Evolutionary conservation across 768 basidiomycete genomes (phyloP), one percentile per base, ranked within the genome.

Genomic region (Russula ochroleuca): DNA sequence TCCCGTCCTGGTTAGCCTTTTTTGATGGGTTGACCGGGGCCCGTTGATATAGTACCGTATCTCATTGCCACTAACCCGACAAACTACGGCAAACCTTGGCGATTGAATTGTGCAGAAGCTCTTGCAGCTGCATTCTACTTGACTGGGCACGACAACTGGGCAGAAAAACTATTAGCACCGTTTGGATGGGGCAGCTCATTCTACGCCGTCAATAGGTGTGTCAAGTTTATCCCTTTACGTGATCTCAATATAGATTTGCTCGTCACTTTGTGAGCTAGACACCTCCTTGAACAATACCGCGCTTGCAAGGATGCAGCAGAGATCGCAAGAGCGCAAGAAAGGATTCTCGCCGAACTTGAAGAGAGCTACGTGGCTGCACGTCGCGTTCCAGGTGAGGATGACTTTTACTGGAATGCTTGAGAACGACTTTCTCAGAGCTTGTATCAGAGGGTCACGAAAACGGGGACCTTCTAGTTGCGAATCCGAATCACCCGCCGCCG

Each of bases 71-170:
- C 94, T 0, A 99, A 99, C 73, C 94, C 96, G 0, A 94, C 94
- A 11, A 99, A 99, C 75, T 99, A 98, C 69, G 97, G 97, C 11
- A 94, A 93, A 73, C 97, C 97, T 0, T 98, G 94, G 94, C 80
- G 88, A 54, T 78, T 99, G 45, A 98, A 96, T 70, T 98, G 96
- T 67, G 95, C 92, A 33, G 94, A 96, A 74, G 92, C 92, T 0
- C 81, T 98, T 5, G 95, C 97, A 0, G 97, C 96, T 0, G 90
- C 94, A 0, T 95, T 99, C 69, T 97, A 92, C 73, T 89, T 98
- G 69, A 90, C 92, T 0, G 93, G 95, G 0, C 92, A 94, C 65
- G 82, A 90, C 67, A 72, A 80, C 0, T 88, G 93, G 71, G 95
- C 92, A 0, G 89, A 94, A 57, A 79, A 80, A 28, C 73, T 99